Evolutionary conservation across 1,284 basidiomycete species (phyloP).

Genomic region (Ceratobasidium sp.): DNA sequence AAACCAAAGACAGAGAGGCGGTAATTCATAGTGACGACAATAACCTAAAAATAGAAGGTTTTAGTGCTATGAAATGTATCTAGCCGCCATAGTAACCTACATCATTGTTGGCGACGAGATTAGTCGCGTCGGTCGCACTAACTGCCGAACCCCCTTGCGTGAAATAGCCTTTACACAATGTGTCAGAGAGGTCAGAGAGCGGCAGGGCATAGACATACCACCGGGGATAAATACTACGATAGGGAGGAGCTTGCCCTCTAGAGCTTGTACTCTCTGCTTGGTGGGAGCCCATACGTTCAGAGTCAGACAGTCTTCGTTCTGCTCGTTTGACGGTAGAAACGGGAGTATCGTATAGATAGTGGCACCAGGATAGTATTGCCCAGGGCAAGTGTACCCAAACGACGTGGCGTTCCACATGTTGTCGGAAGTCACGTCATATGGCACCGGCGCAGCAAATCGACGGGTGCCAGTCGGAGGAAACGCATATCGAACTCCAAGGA

Average conservation of each 20-base stretch:
- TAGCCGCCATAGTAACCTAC: not conserved
- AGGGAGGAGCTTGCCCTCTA: not conserved
- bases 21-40: too few species aligned
- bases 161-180: slow-evolving; percentile 3
- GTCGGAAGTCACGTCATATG: not conserved
- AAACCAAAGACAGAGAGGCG: not conserved
- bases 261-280: not conserved
- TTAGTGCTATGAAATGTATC: not conserved
- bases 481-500: slow-evolving; percentile 1
- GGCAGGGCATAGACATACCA: slow-evolving; percentile 4
- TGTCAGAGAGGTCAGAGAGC: too few species aligned
- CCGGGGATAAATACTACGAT: too few species aligned
- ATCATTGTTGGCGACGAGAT: slow-evolving; percentile 7
- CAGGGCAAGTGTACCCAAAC: too few species aligned
- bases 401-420: not conserved
- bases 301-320: not conserved
- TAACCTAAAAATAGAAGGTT: not conserved
- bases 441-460: slow-evolving; percentile 3
- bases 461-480: not conserved
- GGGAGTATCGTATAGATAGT: slow-evolving; percentile 5
- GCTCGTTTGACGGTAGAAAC: not conserved
- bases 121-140: slow-evolving; percentile 4
- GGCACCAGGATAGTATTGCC: too few species aligned
- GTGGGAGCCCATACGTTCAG: slow-evolving; percentile 8
- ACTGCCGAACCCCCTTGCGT: slow-evolving; percentile 19